Base-by-base conservation (phyloP, 108 stramenopile genomes). In the Hondaea fermentalgiana region DNA sequence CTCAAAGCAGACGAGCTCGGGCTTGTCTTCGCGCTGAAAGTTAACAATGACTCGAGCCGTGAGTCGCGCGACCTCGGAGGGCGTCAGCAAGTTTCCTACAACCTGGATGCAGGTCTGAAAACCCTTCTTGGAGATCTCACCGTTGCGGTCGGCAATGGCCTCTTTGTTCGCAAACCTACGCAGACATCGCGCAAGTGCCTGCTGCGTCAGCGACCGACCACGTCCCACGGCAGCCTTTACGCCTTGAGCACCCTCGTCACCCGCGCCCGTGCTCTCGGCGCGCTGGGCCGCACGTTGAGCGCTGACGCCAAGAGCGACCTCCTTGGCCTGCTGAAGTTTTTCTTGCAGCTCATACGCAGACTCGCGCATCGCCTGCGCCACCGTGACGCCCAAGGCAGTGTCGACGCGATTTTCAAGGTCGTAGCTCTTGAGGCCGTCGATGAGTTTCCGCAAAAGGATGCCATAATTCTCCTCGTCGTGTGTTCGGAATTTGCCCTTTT, bases 81-180 rank as follows among this genome's bases (percentile, higher is more conserved):
- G 49, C 25, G 76, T 83, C 17, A 83, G 51, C 49, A 83, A 23
- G 51, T 83, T 83, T 35, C 76, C 76, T 21, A 83, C 76, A 4
- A 83, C 76, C 76, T 83, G 76, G n/a, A 83, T 47, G 76, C 76
- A 83, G 12, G 45, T 47, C 45, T 83, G 76, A 35, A 83, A 83
- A 0, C 49, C 76, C 51, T 53, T 47, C 51, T 4, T 83, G 6
- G 76, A 83, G 3, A 83, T 83, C 51, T 53, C 51, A 1, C 35
- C 35, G 35, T 35, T 2, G 23, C 23, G 14, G n/a, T 23, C 76
- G 6, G 19, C 6, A 6, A 19, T 53, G 45, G 6, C 76, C 3
- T 83, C 49, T 12, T 47, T 53, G 6, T 0, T 45, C n/a, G 76
- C 44, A 23, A 83, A 83, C 1, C 76, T 43, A 16, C 51, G 45